Percentiles rank a stretch among this genome's conserved stretches.
phyloP scores from a whole-genome alignment of 352 stramenopile species.

The Aphanomyces euteiches region DNA sequence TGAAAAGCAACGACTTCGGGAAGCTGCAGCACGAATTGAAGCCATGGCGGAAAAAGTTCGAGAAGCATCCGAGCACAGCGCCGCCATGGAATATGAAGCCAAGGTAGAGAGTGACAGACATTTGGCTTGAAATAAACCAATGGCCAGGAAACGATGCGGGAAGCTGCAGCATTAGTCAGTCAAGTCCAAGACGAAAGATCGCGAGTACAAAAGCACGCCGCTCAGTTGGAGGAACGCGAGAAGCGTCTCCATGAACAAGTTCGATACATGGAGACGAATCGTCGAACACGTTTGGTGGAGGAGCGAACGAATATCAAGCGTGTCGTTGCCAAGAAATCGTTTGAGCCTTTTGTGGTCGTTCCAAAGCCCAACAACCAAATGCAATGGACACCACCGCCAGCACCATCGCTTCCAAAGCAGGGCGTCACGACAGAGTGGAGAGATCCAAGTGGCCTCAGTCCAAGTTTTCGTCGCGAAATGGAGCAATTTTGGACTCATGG shows the following conservation, averaged over 20 bases:
- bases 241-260: constrained; percentile 19
- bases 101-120: background rate
- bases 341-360: background rate
- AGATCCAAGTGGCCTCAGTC: constrained; percentile 23
- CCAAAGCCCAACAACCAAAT: background rate
- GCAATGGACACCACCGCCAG: constrained; percentile 6
- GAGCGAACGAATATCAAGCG: background rate
- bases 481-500: constrained; percentile 24
- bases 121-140: background rate
- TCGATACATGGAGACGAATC: constrained; percentile 18
- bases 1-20: constrained; percentile 33
- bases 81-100: constrained; percentile 7
- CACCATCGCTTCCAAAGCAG: background rate
- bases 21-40: constrained; percentile 33
- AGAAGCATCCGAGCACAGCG: constrained; percentile 19
- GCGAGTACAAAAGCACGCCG: constrained; percentile 12
- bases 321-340: background rate
- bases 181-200: constrained; percentile 22
- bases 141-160: background rate
- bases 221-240: constrained; percentile 26
- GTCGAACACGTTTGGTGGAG: background rate
- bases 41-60: constrained; percentile 33
- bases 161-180: constrained; percentile 18
- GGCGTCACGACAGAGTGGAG: background rate
- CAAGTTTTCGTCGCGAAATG: constrained; percentile 24